These are phyloP conservation scores for Xylariaceae sp. DNA, from an alignment of 2,329 filamentous ascomycete species.

Conservation along the genomic window DNA sequence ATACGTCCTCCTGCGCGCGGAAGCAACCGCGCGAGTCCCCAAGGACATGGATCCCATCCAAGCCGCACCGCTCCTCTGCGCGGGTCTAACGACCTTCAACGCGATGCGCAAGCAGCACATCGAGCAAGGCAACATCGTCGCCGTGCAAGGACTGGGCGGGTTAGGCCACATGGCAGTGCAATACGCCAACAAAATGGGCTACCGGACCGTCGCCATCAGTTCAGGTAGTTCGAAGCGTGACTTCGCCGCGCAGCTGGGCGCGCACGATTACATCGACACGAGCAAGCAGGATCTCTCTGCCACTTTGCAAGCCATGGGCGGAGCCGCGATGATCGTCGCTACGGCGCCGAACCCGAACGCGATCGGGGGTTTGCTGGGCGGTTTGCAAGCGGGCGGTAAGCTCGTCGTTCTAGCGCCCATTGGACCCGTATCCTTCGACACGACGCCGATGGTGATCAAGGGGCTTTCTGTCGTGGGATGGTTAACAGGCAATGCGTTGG, in stretches of 20 bases:
- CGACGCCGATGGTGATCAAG: slow-evolving; percentile 38
- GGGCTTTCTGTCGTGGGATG: slow-evolving; percentile 59
- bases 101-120: slow-evolving; percentile 50
- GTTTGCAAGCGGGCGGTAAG: slow-evolving; percentile 51
- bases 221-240: slow-evolving; percentile 61
- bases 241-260: slow-evolving; percentile 59
- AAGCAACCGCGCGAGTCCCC: slow-evolving; percentile 56
- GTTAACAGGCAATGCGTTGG: slow-evolving; percentile 57
- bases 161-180: slow-evolving; percentile 74
- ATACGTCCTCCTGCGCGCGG: slow-evolving; percentile 55
- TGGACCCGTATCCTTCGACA: slow-evolving; percentile 42
- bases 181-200: slow-evolving; percentile 72
- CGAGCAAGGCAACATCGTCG: slow-evolving; percentile 48
- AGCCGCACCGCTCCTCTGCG: slow-evolving; percentile 57
- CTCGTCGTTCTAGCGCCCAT: slow-evolving; percentile 54
- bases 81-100: slow-evolving; percentile 61
- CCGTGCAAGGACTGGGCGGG: slow-evolving; percentile 66
- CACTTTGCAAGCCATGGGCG: slow-evolving; percentile 52
- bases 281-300: slow-evolving; percentile 44
- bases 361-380: slow-evolving; percentile 49
- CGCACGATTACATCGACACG: slow-evolving; percentile 55
- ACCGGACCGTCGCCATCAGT: slow-evolving; percentile 63
- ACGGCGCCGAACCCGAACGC: slow-evolving; percentile 57
- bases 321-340: slow-evolving; percentile 55
- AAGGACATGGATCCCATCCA: slow-evolving; percentile 46